These are phyloP conservation scores for Somion occarium DNA, from an alignment of 1,284 basidiomycete species.

Conservation along the genomic window DNA sequence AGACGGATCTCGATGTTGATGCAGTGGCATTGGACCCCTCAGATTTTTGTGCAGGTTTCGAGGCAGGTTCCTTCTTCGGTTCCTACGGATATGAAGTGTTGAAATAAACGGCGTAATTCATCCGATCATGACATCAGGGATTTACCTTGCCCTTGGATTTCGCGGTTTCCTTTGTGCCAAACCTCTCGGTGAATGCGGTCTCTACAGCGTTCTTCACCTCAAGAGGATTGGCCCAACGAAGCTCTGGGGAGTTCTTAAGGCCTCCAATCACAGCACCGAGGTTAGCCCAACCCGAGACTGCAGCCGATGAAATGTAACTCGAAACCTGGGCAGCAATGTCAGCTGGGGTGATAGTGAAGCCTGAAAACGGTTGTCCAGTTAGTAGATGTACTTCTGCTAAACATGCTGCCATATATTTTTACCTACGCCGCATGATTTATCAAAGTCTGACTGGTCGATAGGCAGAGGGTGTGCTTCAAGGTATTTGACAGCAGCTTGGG, in stretches of 20 bases:
- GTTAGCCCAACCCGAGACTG: constrained; percentile 69
- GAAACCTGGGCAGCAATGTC: constrained; percentile 63
- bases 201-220: constrained; percentile 91
- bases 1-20: constrained; percentile 64
- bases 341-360: constrained; percentile 72
- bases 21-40: constrained; percentile 32
- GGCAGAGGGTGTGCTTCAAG: constrained; percentile 58
- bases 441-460: constrained; percentile 72
- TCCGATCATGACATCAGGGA: not conserved
- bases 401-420: too few species aligned
- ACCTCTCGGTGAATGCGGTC: constrained; percentile 65
- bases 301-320: constrained; percentile 54
- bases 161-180: constrained; percentile 73
- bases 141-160: constrained; percentile 72
- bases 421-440: constrained; percentile 88
- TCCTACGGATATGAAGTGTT: constrained; percentile 35
- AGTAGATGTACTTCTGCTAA: too few species aligned
- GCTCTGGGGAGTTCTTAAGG: constrained; percentile 61
- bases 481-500: constrained; percentile 76
- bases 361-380: too few species aligned
- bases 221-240: constrained; percentile 88
- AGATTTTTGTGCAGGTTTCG: constrained; percentile 29
- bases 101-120: constrained; percentile 1
- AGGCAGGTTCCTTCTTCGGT: constrained; percentile 43
- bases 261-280: constrained; percentile 70